A percentile compares a stretch with the other conserved stretches of the same genome.
These are phyloP conservation scores for Phoenix roebelenii DNA, from an alignment of 176 grass and related monocot species.

Conservation along the genomic window DNA sequence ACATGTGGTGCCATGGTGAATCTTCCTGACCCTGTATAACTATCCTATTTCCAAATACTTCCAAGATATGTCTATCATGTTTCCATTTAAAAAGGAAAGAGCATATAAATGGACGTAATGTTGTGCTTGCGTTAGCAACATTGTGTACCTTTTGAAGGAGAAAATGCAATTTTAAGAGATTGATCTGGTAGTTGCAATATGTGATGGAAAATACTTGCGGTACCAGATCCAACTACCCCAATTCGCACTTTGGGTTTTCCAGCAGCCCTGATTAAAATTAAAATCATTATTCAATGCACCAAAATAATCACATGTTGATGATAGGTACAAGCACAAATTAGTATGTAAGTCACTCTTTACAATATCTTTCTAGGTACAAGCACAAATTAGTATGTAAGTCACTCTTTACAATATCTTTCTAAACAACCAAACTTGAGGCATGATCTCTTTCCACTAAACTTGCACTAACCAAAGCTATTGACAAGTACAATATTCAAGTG, in stretches of 20 bases:
- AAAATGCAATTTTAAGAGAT: constrained; percentile 78
- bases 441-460: too few species aligned
- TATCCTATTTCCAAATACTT: neutral
- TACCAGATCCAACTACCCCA: constrained; percentile 76
- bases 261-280: constrained; percentile 37
- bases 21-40: too few species aligned
- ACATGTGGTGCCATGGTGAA: too few species aligned
- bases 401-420: too few species aligned
- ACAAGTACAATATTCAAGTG: too few species aligned
- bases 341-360: too few species aligned
- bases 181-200: constrained; percentile 25
- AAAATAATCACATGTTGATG: neutral
- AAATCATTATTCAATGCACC: too few species aligned
- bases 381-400: too few species aligned
- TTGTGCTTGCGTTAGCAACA: constrained; percentile 1
- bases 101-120: neutral
- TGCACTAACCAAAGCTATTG: too few species aligned
- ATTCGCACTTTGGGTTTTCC: constrained; percentile 77
- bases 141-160: constrained; percentile 77
- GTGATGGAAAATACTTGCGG: constrained; percentile 59
- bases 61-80: neutral
- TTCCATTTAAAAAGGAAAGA: neutral
- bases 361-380: too few species aligned
- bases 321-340: too few species aligned
- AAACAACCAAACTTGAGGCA: too few species aligned